These are phyloP conservation scores for Melanogaster broomeanus DNA, from an alignment of 768 basidiomycete genomes.

Conservation along the genomic window DNA sequence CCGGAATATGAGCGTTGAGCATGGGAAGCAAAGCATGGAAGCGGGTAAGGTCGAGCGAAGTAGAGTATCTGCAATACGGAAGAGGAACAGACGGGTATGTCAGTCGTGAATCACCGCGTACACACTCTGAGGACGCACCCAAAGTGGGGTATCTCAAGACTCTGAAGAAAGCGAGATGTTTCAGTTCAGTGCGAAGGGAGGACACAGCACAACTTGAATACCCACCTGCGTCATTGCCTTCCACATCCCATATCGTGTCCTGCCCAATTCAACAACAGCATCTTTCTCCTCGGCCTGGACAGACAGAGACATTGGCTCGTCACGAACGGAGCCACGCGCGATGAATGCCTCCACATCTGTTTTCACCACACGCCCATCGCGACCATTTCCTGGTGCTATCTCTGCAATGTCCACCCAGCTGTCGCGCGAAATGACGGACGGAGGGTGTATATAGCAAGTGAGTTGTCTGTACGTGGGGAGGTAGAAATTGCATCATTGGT, in stretches of 20 bases:
- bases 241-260: slow-evolving; percentile 86
- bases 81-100: background rate
- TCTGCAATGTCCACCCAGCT: slow-evolving; percentile 56
- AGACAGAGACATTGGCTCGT: background rate
- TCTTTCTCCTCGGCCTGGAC: slow-evolving; percentile 37
- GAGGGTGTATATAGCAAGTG: slow-evolving; percentile 78
- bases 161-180: slow-evolving; percentile 46
- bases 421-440: slow-evolving; percentile 74
- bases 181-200: background rate
- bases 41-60: slow-evolving; percentile 72
- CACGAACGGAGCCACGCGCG: slow-evolving; percentile 9
- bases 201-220: background rate
- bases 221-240: slow-evolving; percentile 83
- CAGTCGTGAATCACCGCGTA: background rate
- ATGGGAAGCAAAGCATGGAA: slow-evolving; percentile 62
- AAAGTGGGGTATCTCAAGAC: slow-evolving; percentile 84
- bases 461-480: slow-evolving; percentile 28
- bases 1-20: slow-evolving; percentile 71
- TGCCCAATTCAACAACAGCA: slow-evolving; percentile 66
- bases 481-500: slow-evolving; percentile 30
- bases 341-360: slow-evolving; percentile 70
- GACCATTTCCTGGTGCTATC: slow-evolving; percentile 70
- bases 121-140: slow-evolving; percentile 46
- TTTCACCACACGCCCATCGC: slow-evolving; percentile 73
- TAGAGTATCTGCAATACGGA: slow-evolving; percentile 57